Evolutionary conservation across 495 filamentous ascomycete genomes (phyloP), one percentile per base, ranked within the genome.

Genomic region (Neurospora terricola): DNA sequence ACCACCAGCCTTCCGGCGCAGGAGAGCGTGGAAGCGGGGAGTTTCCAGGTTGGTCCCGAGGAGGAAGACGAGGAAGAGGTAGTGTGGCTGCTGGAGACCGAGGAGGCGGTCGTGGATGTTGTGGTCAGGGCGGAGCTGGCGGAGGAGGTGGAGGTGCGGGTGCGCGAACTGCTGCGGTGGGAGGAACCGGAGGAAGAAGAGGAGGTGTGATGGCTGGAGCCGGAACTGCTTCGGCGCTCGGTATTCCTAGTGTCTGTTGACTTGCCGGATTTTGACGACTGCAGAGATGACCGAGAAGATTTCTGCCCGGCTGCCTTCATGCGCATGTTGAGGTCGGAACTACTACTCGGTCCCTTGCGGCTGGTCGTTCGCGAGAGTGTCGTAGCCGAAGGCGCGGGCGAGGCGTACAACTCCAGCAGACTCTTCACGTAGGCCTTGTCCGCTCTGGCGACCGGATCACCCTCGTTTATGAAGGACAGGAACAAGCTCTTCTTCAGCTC

Each of bases 381-480:
- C 6, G 16, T 62, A 0, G 18, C 14, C 1, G 27, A 77, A 1
- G 92, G 92, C 1, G 88, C 84, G 0, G 92, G 90, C 0, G 84
- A 81, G 3, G 88, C 84, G 76, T 92, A 92, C 2, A 96, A 84
- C 72, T 91, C 89, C 11, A 94, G 82, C 36, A 96, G 84, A 18
- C 88, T 90, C 59, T 86, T 83, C 11, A 95, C 84, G 75, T 94
- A 94, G 0, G 87, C 86, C 79, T 88, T 91, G 76, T 95, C 92
- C 0, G 92, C 93, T 23, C 93, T 81, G 2, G 89, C 82, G 0
- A 96, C 92, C 0, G 92, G 92, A 74, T 96, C 93, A 4, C 93
- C 93, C 76, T 96, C 93, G 77, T 96, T 96, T 74, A 94, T 82
- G 77, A 96, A 93, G 21, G 87, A 88, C 38, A 91, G 82, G 80